Evolutionary conservation across 2,329 filamentous ascomycete species (phyloP).

Genomic region (Lachnellula arida): DNA sequence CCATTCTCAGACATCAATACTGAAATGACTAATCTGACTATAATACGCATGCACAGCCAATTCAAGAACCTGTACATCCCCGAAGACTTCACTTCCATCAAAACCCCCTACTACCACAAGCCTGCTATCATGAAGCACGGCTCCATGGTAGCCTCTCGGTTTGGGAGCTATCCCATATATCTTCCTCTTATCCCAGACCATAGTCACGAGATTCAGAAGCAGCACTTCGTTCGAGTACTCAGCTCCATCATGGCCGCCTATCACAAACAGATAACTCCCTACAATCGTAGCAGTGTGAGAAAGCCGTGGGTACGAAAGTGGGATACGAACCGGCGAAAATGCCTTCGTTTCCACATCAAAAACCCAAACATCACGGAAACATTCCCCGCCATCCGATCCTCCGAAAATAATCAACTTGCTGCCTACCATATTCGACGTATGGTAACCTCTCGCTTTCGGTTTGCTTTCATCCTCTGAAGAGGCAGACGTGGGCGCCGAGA

Average conservation of each 20-base stretch:
- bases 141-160: constrained; percentile 62
- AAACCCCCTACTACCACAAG: constrained; percentile 63
- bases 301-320: constrained; percentile 57
- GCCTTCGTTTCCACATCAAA: constrained; percentile 60
- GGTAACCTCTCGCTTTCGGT: constrained; percentile 63
- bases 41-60: constrained; percentile 68
- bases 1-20: constrained; percentile 54
- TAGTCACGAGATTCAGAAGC: constrained; percentile 64
- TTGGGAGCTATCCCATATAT: constrained; percentile 60
- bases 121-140: constrained; percentile 61
- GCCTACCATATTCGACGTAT: constrained; percentile 69
- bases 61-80: constrained; percentile 63
- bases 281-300: constrained; percentile 67
- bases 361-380: constrained; percentile 70
- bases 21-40: constrained; percentile 69
- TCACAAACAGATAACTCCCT: constrained; percentile 64
- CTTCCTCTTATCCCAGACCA: constrained; percentile 66
- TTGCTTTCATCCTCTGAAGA: constrained; percentile 44
- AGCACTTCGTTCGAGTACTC: constrained; percentile 67
- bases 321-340: constrained; percentile 57
- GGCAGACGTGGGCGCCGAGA: constrained; percentile 40
- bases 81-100: constrained; percentile 63
- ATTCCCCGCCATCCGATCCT: constrained; percentile 65
- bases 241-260: constrained; percentile 65
- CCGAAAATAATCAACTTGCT: constrained; percentile 69